Evolutionary conservation across 2,329 filamentous ascomycete genomes (phyloP), one percentile per base, ranked within the genome.

Genomic region (Didymella sp.): DNA sequence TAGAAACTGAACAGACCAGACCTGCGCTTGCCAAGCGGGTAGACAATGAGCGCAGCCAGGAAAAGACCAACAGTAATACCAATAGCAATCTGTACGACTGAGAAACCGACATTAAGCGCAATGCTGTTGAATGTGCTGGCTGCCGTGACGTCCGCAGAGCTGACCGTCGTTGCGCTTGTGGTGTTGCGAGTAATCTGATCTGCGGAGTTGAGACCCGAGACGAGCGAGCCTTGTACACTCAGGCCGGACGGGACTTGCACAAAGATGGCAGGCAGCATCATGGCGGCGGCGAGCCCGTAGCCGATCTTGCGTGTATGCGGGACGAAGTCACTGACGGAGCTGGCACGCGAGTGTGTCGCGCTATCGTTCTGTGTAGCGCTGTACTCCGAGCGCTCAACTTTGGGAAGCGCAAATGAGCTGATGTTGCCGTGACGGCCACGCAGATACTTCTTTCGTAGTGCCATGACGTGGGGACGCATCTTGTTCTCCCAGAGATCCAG

Each of bases 241-340:
- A 88, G 76, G 1, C 85, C 85, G 2, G 80, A 84, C 0, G 85
- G 85, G 0, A 88, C 85, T 57, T 87, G 84, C 2, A 87, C 84
- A 61, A 96, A 96, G 61, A 96, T 96, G 5, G 89, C 92, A 0
- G 92, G 92, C 9, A 96, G 79, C 82, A 96, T 91, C 1, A 90
- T 89, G 0, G 91, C 91, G 0, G 92, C 92, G 0, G 92, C 92
- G 2, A 96, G 84, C 1, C 89, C 90, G 72, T 93, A 92, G 12
- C 89, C 87, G 6, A 77, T 74, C 35, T 76, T 76, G 22, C 75
- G 73, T 0, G 62, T 60, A 27, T 69, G 64, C 1, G 75, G 72
- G 6, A 70, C 66, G 28, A 69, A 70, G 17, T 68, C 66, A 52
- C 60, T 63, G 40, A 69, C 54, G 6, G 68, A 68, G 51, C 59